Percentiles rank a stretch among this genome's conserved stretches.
Conservation (phyloP, 805 yeast genomes). For the Metschnikowia lachancei region DNA sequence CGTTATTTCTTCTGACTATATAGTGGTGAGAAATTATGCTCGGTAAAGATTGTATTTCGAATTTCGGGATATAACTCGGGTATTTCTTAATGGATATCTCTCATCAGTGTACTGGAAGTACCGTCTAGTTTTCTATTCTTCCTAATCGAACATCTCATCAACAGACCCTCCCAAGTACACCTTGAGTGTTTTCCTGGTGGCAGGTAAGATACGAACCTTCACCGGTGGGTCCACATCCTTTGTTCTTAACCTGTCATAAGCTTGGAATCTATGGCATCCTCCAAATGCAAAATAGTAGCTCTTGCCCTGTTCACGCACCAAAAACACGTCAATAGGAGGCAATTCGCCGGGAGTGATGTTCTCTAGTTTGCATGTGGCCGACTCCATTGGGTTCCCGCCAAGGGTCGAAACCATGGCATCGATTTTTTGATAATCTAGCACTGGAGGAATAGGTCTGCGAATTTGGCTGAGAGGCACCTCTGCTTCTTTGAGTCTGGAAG, state of each 20-base stretch:
- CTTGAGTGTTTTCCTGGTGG: slow-evolving; percentile 63
- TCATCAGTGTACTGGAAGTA: no score
- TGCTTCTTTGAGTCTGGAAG: slow-evolving; percentile 51
- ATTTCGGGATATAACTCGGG: no score
- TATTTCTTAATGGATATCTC: no score
- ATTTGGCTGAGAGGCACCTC: slow-evolving; percentile 67
- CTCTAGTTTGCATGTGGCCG: slow-evolving; percentile 55
- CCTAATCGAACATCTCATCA: slow-evolving; percentile 29
- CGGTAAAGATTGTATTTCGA: no score
- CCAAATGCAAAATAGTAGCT: slow-evolving; percentile 79
- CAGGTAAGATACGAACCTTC: slow-evolving; percentile 70
- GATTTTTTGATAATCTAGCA: slow-evolving; percentile 68
- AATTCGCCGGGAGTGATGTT: slow-evolving; percentile 58
- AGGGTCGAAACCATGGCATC: slow-evolving; percentile 75
- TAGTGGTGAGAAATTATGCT: no score
- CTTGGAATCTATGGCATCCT: slow-evolving; percentile 88
- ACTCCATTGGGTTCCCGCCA: slow-evolving; percentile 60
- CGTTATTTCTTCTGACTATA: no score
- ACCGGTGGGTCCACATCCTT: slow-evolving; percentile 43
- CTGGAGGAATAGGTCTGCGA: slow-evolving; percentile 82
- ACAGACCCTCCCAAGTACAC: slow-evolving; percentile 72
- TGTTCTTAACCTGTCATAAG: slow-evolving; percentile 58
- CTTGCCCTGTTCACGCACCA: slow-evolving; percentile 61
- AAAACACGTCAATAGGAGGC: slow-evolving; percentile 80
- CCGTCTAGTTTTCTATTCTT: no score